Evolutionary conservation across 352 stramenopile species (phyloP), one percentile per base, ranked within the genome.

Genomic region (Globisporangium camurandrum): DNA sequence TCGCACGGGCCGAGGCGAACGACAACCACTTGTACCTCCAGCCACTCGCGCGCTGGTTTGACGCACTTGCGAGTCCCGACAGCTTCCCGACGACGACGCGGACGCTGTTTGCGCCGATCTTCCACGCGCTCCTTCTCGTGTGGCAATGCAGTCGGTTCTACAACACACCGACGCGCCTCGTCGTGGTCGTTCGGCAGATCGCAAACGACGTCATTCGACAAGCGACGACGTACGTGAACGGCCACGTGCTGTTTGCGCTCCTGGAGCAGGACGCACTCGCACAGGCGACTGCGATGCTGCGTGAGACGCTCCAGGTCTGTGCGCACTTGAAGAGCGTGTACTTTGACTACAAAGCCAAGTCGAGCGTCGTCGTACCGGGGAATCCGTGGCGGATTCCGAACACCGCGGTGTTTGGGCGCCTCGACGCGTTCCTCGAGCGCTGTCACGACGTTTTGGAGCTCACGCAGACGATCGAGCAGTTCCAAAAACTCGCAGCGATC

Each of bases 111-210:
- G 66, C 62, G 1, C 88, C 88, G 5, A 88, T 95, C 30, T 89
- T 88, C 26, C 86, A 96, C 61, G 82, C 80, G 12, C 69, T 96
- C 40, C 39, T 97, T 16, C 66, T 97, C 2, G 68, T 97, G 16
- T 97, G 88, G 88, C 96, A 96, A 55, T 89, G 73, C 33, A 92
- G 74, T 52, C 69, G 69, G 26, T 96, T 95, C 58, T 97, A 96
- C 69, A 96, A 97, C 48, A 95, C 82, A 0, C 84, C 87, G 11
- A 70, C 84, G 7, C 67, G 88, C 4, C 69, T 97, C 2, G 84
- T 96, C 1, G 80, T 96, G 17, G 66, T 97, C 23, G 64, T 97
- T 7, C 77, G 88, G 1, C 81, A 95, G 55, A 84, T 96, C 33
- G 94, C 80, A 61, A 96, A 95, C 46, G 84, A 91, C 46, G 71